These are phyloP conservation scores for Gardenia jasminoides DNA, from an alignment of 257 asterid genomes.

Conservation along the genomic window DNA sequence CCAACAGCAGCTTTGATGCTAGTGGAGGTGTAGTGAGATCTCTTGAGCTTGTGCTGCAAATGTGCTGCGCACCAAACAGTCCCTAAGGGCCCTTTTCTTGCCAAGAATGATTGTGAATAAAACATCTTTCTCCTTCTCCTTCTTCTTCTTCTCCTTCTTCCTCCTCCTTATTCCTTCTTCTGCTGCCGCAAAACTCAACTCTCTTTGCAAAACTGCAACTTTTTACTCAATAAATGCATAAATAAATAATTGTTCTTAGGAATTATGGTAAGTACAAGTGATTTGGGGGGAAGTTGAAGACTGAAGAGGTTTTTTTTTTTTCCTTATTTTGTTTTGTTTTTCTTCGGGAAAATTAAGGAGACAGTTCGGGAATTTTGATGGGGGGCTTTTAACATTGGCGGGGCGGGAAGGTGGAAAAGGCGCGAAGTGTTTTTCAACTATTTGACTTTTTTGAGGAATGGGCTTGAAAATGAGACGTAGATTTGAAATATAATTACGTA, in stretches of 20 bases:
- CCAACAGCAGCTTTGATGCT: conserved; percentile 71
- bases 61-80: conserved; percentile 98
- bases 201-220: background rate
- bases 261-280: background rate
- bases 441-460: background rate
- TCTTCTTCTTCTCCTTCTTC: background rate
- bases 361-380: background rate
- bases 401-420: conserved; percentile 40
- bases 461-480: background rate
- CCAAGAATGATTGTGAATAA: conserved; percentile 78
- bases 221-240: background rate
- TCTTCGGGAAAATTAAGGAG: background rate
- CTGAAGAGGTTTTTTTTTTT: too few relatives aligned
- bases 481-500: background rate
- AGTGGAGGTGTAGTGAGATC: conserved; percentile 61
- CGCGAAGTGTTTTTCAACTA: conserved; percentile 19
- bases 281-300: background rate
- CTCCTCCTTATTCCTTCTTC: conserved; percentile 13
- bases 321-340: background rate
- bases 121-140: conserved; percentile 50
- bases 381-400: background rate
- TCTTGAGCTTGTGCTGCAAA: conserved; percentile 70
- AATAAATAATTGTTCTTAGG: too few relatives aligned
- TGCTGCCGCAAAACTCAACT: background rate
- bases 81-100: conserved; percentile 80